Conservation (phyloP, 2,329 filamentous ascomycete species). For the Penicillium sp. region DNA sequence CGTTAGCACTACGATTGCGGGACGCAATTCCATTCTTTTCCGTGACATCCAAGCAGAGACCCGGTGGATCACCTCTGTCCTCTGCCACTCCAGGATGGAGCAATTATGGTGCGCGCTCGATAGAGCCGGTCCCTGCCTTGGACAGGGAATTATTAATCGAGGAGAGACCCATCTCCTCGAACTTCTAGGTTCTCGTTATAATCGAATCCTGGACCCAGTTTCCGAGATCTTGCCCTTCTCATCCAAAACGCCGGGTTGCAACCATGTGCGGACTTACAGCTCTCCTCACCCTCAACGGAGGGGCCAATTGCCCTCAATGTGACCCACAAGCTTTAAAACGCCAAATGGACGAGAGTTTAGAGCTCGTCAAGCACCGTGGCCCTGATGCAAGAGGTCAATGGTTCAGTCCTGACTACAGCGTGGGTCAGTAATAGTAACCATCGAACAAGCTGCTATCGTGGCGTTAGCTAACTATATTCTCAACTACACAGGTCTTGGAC, state of each 20-base stretch:
- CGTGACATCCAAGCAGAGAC: not conserved
- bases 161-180: not conserved
- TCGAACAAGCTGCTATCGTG: not conserved
- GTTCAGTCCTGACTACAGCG: conserved; percentile 50
- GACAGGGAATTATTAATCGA: not conserved
- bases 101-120: not conserved
- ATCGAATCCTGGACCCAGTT: not conserved
- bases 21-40: not conserved
- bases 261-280: conserved; percentile 23
- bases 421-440: conserved; percentile 38
- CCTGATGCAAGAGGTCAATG: conserved; percentile 54
- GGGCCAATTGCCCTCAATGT: not conserved
- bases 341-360: conserved; percentile 38
- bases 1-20: not conserved
- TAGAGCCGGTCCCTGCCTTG: conserved; percentile 1
- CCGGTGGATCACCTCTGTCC: not conserved
- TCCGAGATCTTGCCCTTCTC: not conserved
- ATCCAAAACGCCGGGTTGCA: not conserved
- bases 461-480: not conserved
- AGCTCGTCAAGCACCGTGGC: conserved; percentile 51
- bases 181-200: not conserved
- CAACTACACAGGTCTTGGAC: conserved; percentile 47
- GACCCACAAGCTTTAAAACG: not conserved
- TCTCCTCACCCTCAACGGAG: conserved; percentile 10
- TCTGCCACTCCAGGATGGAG: not conserved